These are phyloP conservation scores for Plasmodium reichenowi DNA, from an alignment of 169 alveolate species.

Conservation along the genomic window DNA sequence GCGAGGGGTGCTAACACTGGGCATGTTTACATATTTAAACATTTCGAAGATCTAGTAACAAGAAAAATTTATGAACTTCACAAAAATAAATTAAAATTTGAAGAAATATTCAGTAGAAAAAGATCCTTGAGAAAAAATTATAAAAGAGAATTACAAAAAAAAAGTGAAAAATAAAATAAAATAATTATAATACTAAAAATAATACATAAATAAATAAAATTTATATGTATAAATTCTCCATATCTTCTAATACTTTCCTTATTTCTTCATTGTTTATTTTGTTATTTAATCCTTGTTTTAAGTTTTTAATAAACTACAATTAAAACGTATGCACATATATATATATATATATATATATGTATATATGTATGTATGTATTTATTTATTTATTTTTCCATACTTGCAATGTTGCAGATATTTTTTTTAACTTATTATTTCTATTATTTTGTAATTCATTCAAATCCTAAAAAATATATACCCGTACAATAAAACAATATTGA, in stretches of 20 bases:
- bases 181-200: background rate
- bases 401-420: slow-evolving; percentile 63
- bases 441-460: slow-evolving; percentile 48
- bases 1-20: slow-evolving; percentile 71
- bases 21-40: slow-evolving; percentile 54
- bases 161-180: background rate
- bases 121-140: slow-evolving; percentile 71
- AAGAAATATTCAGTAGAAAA: slow-evolving; percentile 66
- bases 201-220: background rate
- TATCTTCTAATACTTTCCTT: slow-evolving; percentile 58
- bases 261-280: slow-evolving; percentile 59
- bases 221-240: slow-evolving; percentile 50
- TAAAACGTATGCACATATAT: background rate
- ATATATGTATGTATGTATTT: background rate
- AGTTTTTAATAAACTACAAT: slow-evolving; percentile 61
- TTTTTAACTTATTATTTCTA: slow-evolving; percentile 44
- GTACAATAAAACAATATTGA: no score
- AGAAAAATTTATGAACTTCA: slow-evolving; percentile 61
- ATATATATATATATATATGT: background rate
- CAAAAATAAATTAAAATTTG: slow-evolving; percentile 66
- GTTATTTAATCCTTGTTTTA: slow-evolving; percentile 42
- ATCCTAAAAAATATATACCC: slow-evolving; percentile 4
- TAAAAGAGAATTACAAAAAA: slow-evolving; percentile 43
- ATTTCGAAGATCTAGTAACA: slow-evolving; percentile 39
- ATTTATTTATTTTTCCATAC: background rate